These are phyloP conservation scores for Aureobasidium sp. DNA, from an alignment of 2,329 filamentous ascomycete genomes.

Conservation along the genomic window DNA sequence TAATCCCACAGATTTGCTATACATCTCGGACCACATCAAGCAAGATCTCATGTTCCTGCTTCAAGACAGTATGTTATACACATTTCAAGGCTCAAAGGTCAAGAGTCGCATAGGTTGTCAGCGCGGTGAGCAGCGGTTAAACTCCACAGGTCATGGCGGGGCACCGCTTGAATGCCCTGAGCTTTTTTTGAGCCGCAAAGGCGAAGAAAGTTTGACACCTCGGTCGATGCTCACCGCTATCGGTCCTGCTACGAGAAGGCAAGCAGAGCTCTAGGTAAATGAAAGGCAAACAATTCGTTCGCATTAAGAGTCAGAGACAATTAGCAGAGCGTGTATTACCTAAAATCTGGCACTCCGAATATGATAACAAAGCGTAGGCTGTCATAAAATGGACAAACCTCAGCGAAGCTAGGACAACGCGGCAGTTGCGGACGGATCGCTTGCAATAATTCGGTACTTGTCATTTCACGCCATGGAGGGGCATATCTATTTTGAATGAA, in stretches of 20 bases:
- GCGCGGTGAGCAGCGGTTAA: neutral
- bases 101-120: neutral
- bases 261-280: neutral
- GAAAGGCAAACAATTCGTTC: neutral
- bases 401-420: conserved; percentile 1
- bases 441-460: conserved; percentile 9
- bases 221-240: conserved; percentile 10
- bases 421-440: conserved; percentile 6
- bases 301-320: neutral
- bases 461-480: conserved; percentile 5
- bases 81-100: neutral
- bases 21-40: neutral
- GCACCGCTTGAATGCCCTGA: conserved; percentile 6
- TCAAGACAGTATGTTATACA: too few species aligned
- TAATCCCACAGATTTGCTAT: too few species aligned
- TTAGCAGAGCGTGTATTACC: neutral
- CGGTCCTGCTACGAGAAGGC: neutral
- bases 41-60: neutral
- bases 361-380: conserved; percentile 1
- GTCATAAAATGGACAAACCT: conserved; percentile 14
- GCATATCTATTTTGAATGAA: neutral
- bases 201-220: conserved; percentile 5
- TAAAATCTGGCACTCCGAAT: neutral
- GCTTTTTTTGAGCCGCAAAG: neutral
- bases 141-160: neutral